Conservation (phyloP, 2,329 filamentous ascomycete genomes). For the Xylaria sp. region DNA sequence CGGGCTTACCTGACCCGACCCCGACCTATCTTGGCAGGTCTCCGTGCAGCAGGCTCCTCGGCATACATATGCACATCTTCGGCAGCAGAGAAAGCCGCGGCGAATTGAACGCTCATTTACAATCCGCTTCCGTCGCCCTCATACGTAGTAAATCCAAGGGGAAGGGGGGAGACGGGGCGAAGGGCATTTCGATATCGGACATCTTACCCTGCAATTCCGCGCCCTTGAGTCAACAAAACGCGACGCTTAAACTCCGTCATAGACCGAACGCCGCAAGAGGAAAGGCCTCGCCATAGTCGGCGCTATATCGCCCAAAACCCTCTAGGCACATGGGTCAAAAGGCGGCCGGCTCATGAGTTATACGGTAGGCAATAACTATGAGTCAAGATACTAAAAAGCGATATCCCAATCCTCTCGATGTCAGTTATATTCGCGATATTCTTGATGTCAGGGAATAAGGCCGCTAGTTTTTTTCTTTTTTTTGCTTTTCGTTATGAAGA, state of each 20-base stretch:
- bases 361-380: neutral
- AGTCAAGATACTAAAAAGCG: too few relatives aligned
- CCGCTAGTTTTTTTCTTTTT: too few relatives aligned
- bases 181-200: neutral
- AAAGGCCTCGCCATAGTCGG: neutral
- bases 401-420: too few relatives aligned
- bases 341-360: neutral
- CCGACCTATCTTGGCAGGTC: too few relatives aligned
- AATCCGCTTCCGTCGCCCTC: neutral
- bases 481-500: too few relatives aligned
- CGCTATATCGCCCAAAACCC: neutral
- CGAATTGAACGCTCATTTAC: too few relatives aligned
- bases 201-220: neutral
- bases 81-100: neutral
- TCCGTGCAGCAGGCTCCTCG: neutral
- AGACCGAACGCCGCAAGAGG: neutral
- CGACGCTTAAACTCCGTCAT: too few relatives aligned
- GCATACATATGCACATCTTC: neutral
- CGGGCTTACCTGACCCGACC: too few relatives aligned
- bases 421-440: too few relatives aligned
- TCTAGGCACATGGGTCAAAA: neutral
- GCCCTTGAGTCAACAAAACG: conserved; percentile 7
- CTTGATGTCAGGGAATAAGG: too few relatives aligned
- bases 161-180: neutral
- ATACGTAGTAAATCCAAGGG: too few relatives aligned